Conservation (phyloP, 2,329 filamentous ascomycete genomes). For the Ceratocystis smalleyi region DNA sequence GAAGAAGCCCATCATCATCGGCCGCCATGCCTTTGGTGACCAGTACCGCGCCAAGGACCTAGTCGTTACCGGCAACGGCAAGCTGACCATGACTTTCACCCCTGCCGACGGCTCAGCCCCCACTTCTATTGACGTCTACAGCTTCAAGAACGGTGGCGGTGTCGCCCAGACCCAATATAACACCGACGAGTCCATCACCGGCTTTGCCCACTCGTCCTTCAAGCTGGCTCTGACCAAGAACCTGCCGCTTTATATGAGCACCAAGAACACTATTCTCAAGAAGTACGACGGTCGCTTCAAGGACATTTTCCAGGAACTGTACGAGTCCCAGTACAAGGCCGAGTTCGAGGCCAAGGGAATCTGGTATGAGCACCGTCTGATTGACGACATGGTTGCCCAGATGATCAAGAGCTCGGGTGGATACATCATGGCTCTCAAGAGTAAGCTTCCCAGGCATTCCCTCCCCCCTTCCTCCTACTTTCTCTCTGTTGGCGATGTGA, state of each 20-base stretch:
- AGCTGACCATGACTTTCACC: constrained; percentile 87
- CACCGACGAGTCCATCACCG: constrained; percentile 85
- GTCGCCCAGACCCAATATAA: constrained; percentile 96
- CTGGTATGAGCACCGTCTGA: constrained; percentile 98
- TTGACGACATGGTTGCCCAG: constrained; percentile 99
- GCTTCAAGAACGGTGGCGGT: constrained; percentile 74
- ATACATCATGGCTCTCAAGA: constrained; percentile 97
- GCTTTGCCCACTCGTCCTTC: constrained; percentile 93
- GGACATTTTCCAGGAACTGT: constrained; percentile 98
- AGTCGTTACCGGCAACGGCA: constrained; percentile 69
- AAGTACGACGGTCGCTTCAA: constrained; percentile 98
- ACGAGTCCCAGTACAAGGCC: constrained; percentile 71
- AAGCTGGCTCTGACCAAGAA: constrained; percentile 80
- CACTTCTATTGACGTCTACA: constrained; percentile 74
- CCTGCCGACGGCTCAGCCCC: constrained; percentile 60
- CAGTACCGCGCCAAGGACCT: constrained; percentile 95
- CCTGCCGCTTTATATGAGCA: constrained; percentile 97
- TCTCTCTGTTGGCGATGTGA: neutral
- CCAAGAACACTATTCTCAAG: constrained; percentile 99
- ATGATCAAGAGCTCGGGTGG: constrained; percentile 98
- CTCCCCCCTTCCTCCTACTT: neutral
- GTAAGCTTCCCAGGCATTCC: constrained; percentile 35
- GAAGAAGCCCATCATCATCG: constrained; percentile 99
- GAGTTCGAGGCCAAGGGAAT: constrained; percentile 83
- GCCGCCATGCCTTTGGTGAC: constrained; percentile 94